Evolutionary conservation across 164 flowering plant genomes (phyloP), one percentile per base, ranked within the genome.

Genomic region (Magnolia officinalis): DNA sequence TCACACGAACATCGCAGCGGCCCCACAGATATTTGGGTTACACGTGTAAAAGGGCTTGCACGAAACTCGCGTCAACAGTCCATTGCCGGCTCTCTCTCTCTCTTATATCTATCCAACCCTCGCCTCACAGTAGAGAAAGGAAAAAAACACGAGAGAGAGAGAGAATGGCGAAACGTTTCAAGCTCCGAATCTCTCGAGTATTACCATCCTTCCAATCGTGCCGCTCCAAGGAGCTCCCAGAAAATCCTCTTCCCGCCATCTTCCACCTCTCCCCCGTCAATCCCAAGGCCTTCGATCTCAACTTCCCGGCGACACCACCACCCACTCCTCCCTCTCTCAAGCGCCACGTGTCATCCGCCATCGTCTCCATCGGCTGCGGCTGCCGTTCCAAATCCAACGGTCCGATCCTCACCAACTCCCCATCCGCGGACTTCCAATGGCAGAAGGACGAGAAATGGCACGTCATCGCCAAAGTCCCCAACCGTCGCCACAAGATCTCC

Each of bases 361-460:
- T 72, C n/a, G 72, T 68, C n/a, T 72, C 84, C 5, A 63, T 75
- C 45, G 80, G 80, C 31, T 75, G 84, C 69, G 72, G 78, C 45
- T 77, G 77, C 52, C 58, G 73, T 21, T 70, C 79, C 18, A 75
- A n/a, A 72, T 37, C 77, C 29, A 20, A 61, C 55, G 16, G 8
- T 55, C 51, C 69, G 2, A 55, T 16, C 19, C 21, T 23, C 70
- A 10, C 29, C 26, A 31, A 13, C 63, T 45, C 75, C 11, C 61
- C 61, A 16, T 10, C 18, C 61, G 13, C 61, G 16, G 80, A 69
- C 20, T 79, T 72, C 50, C 76, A 21, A 31, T 76, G 85, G 82
- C 73, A 67, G 45, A 81, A 80, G 69, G 87, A 88, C 1, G 89
- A 81, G 21, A 82, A 83, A 50, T 90, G 88, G 86, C 93, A 87